These are phyloP conservation scores for Mucor plumbeus DNA, from an alignment of 371 early-diverging fungal genomes.

Conservation along the genomic window DNA sequence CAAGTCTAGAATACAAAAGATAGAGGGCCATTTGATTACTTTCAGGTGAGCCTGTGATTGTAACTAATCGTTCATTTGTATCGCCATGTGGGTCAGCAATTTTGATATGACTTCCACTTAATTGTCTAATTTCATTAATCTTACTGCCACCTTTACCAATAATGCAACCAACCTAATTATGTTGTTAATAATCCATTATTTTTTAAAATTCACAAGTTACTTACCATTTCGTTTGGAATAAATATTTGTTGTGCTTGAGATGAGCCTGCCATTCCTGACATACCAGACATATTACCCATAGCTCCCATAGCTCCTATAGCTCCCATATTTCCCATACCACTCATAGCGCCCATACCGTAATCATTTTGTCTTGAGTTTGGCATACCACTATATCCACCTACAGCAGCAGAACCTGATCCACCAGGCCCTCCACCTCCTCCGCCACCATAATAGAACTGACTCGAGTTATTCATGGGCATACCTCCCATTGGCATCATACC, in stretches of 20 bases:
- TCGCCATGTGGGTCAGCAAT: slow-evolving; percentile 69
- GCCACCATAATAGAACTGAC: slow-evolving; percentile 37
- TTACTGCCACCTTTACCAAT: slow-evolving; percentile 89
- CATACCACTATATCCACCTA: slow-evolving; percentile 29
- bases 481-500: slow-evolving; percentile 48
- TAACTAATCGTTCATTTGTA: slow-evolving; percentile 76
- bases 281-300: slow-evolving; percentile 33
- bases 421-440: slow-evolving; percentile 19
- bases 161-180: slow-evolving; percentile 70
- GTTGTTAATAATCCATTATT: neutral
- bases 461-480: slow-evolving; percentile 44
- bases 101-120: slow-evolving; percentile 81
- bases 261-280: slow-evolving; percentile 31
- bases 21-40: slow-evolving; percentile 83
- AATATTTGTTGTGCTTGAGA: slow-evolving; percentile 79
- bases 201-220: neutral
- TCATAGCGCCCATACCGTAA: slow-evolving; percentile 27
- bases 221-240: slow-evolving; percentile 83
- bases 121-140: slow-evolving; percentile 83
- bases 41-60: slow-evolving; percentile 82
- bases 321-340: slow-evolving; percentile 30
- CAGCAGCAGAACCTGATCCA: slow-evolving; percentile 20
- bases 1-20: slow-evolving; percentile 77
- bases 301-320: slow-evolving; percentile 35
- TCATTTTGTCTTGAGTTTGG: slow-evolving; percentile 31